phyloP scores from a whole-genome alignment of 2,329 filamentous ascomycete species.

The Neospermospora avenae region DNA sequence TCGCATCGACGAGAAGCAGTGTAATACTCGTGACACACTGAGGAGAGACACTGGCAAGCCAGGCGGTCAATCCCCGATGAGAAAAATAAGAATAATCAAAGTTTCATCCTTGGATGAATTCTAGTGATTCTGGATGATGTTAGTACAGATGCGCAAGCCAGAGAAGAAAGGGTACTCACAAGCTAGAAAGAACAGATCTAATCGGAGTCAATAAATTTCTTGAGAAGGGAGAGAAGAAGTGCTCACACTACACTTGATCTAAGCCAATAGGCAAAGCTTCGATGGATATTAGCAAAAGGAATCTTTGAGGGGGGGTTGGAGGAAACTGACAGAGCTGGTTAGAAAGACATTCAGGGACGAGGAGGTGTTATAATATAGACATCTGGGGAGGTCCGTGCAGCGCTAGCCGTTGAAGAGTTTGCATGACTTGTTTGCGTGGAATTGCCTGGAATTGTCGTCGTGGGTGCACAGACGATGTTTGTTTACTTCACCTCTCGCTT shows the following conservation, averaged over 20 bases:
- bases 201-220: neutral
- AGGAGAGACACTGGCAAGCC: constrained; percentile 64
- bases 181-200: constrained; percentile 84
- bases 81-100: constrained; percentile 86
- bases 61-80: constrained; percentile 52
- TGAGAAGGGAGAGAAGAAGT: neutral
- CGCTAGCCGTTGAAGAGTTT: no score
- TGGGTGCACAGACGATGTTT: no score
- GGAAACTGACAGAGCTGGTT: no score
- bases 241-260: neutral
- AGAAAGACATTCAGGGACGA: no score
- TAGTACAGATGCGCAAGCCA: neutral
- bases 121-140: constrained; percentile 64
- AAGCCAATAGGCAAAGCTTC: no score
- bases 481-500: no score
- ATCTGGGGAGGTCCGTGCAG: no score
- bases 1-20: constrained; percentile 73
- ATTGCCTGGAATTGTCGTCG: no score
- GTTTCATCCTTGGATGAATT: constrained; percentile 69
- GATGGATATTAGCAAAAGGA: no score
- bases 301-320: no score
- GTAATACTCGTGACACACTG: constrained; percentile 75
- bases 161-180: constrained; percentile 35
- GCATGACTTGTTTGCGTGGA: no score
- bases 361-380: no score